phyloP scores from a whole-genome alignment of 2,329 filamentous ascomycete genomes.

The Colletotrichum sp. region DNA sequence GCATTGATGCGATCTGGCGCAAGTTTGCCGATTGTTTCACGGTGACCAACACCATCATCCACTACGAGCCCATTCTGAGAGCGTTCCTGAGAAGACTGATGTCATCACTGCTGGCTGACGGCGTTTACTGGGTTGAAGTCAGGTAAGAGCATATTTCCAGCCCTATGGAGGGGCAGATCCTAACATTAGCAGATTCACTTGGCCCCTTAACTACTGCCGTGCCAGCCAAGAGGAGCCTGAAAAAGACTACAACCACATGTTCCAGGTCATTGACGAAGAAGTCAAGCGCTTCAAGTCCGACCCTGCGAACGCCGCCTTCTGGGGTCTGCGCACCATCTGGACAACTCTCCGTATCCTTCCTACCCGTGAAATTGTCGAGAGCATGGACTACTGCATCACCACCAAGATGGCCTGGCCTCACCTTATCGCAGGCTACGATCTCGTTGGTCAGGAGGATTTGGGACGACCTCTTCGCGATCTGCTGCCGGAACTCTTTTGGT shows the following conservation, averaged over 20 bases:
- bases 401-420: constrained; percentile 76
- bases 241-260: constrained; percentile 65
- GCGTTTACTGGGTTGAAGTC: constrained; percentile 78
- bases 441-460: constrained; percentile 81
- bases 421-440: constrained; percentile 79
- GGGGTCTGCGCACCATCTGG: constrained; percentile 81
- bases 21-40: constrained; percentile 74
- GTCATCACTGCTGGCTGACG: constrained; percentile 69
- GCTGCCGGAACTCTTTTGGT: constrained; percentile 83
- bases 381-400: constrained; percentile 80
- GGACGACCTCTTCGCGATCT: constrained; percentile 74
- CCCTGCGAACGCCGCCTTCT: constrained; percentile 68
- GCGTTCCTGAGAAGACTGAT: constrained; percentile 71
- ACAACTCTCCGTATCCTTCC: constrained; percentile 67
- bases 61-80: constrained; percentile 84
- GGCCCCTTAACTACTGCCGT: constrained; percentile 67
- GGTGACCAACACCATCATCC: constrained; percentile 71
- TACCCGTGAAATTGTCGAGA: constrained; percentile 69
- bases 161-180: background rate
- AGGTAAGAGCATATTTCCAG: constrained; percentile 29
- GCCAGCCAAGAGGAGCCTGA: constrained; percentile 65
- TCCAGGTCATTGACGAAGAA: constrained; percentile 73
- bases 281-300: constrained; percentile 68
- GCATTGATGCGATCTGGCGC: constrained; percentile 77
- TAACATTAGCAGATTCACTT: constrained; percentile 55